A percentile compares a stretch with the other conserved stretches of the same genome.
Conservation (phyloP, 345 rosid species). For the Hibiscus tridactylites region DNA sequence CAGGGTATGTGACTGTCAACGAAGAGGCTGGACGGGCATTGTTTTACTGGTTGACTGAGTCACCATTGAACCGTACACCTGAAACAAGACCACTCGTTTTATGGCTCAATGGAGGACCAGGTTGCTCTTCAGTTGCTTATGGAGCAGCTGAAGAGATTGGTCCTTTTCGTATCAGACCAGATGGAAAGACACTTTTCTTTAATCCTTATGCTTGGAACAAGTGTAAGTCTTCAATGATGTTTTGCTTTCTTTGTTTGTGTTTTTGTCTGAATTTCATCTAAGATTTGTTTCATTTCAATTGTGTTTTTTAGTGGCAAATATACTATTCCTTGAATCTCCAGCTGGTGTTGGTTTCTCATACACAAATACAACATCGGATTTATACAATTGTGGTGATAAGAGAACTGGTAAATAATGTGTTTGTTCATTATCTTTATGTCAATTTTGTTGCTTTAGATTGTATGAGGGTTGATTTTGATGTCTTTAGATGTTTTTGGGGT, state of each 20-base stretch:
- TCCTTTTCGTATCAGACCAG: conserved; percentile 66
- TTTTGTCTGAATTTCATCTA: neutral
- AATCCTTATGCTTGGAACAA: conserved; percentile 81
- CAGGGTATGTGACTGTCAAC: conserved; percentile 80
- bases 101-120: conserved; percentile 96
- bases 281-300: neutral
- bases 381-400: conserved; percentile 71
- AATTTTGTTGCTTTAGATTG: neutral
- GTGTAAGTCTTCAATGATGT: conserved; percentile 25
- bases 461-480: conserved; percentile 13
- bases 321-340: conserved; percentile 88
- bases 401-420: conserved; percentile 55
- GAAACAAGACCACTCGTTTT: conserved; percentile 67
- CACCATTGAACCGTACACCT: conserved; percentile 45
- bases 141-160: conserved; percentile 87
- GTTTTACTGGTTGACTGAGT: conserved; percentile 86
- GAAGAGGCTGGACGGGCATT: conserved; percentile 77
- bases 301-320: conserved; percentile 62
- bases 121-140: conserved; percentile 81
- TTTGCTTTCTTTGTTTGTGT: neutral
- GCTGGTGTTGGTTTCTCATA: conserved; percentile 99
- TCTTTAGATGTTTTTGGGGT: conserved; percentile 10
- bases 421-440: neutral
- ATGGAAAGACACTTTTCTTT: conserved; percentile 61
- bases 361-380: conserved; percentile 68